Conservation (phyloP, 2,329 filamentous ascomycete species). For the Botryosphaeria dothidea region DNA sequence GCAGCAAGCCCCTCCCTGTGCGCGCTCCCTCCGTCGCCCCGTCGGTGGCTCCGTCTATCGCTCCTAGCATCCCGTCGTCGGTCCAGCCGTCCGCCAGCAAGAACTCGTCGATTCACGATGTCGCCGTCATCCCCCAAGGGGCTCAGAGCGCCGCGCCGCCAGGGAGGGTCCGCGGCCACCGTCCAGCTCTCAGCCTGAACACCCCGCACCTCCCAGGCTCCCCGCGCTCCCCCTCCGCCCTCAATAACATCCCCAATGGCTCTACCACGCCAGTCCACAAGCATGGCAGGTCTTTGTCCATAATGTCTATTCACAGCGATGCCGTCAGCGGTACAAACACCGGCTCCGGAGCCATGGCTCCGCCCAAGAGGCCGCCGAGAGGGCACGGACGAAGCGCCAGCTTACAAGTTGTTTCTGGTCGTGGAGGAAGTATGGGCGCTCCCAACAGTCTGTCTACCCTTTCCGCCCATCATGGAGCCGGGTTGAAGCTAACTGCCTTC, state of each 20-base stretch:
- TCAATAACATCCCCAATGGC: slow-evolving; percentile 27
- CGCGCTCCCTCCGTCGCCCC: slow-evolving; percentile 29
- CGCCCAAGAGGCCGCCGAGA: slow-evolving; percentile 52
- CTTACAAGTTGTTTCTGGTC: slow-evolving; percentile 67
- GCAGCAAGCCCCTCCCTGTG: slow-evolving; percentile 18
- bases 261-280: slow-evolving; percentile 27
- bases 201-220: slow-evolving; percentile 26
- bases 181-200: slow-evolving; percentile 65
- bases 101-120: slow-evolving; percentile 29
- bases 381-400: slow-evolving; percentile 79
- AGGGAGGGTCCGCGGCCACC: slow-evolving; percentile 54
- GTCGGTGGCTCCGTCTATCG: slow-evolving; percentile 25
- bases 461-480: slow-evolving; percentile 27
- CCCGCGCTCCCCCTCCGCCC: not conserved
- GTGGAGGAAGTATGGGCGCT: slow-evolving; percentile 15
- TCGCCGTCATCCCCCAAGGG: slow-evolving; percentile 4
- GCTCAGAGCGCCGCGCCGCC: slow-evolving; percentile 8
- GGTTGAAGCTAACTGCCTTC: not conserved
- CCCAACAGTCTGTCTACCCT: slow-evolving; percentile 30
- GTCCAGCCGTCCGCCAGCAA: slow-evolving; percentile 14
- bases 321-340: slow-evolving; percentile 4
- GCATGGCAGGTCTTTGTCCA: slow-evolving; percentile 51
- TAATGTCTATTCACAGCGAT: slow-evolving; percentile 42
- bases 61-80: slow-evolving; percentile 41
- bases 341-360: not conserved